phyloP scores from a whole-genome alignment of 2,329 filamentous ascomycete species.

The Cercospora nicotianae region DNA sequence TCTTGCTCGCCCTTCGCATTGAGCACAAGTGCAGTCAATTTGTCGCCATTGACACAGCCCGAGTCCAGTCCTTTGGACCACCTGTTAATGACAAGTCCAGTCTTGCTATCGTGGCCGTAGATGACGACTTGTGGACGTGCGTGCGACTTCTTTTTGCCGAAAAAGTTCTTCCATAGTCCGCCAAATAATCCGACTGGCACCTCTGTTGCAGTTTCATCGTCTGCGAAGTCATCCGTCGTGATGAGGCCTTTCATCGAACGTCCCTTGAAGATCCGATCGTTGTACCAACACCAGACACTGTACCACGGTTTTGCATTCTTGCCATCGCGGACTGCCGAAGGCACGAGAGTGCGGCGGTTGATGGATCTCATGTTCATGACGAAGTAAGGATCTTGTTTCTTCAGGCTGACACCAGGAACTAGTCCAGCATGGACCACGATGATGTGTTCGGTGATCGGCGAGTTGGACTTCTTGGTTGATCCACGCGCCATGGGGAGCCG shows the following conservation, averaged over 20 bases:
- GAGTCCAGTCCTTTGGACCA: slow-evolving; percentile 86
- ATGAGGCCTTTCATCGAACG: slow-evolving; percentile 26
- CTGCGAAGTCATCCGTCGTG: slow-evolving; percentile 11
- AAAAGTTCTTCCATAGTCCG: slow-evolving; percentile 26
- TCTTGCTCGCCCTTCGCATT: slow-evolving; percentile 50
- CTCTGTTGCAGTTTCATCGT: background rate
- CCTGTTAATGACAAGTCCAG: slow-evolving; percentile 64
- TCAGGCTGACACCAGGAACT: slow-evolving; percentile 69
- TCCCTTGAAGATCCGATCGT: slow-evolving; percentile 32
- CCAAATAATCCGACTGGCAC: slow-evolving; percentile 11
- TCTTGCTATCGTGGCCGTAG: slow-evolving; percentile 82
- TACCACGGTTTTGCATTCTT: slow-evolving; percentile 34
- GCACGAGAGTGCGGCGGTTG: slow-evolving; percentile 61
- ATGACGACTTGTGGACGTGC: slow-evolving; percentile 64
- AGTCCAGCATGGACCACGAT: slow-evolving; percentile 84
- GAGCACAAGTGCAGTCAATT: slow-evolving; percentile 75
- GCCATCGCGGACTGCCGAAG: slow-evolving; percentile 45
- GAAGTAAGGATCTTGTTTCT: slow-evolving; percentile 71
- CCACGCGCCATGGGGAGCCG: slow-evolving; percentile 31
- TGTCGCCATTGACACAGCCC: slow-evolving; percentile 73
- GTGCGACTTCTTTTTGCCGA: slow-evolving; percentile 34
- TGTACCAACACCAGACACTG: slow-evolving; percentile 39
- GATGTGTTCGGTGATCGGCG: slow-evolving; percentile 63
- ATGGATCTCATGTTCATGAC: slow-evolving; percentile 93
- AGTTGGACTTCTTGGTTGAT: slow-evolving; percentile 37